Conservation (phyloP, 805 yeast genomes). For the Pichia ethanolica region DNA sequence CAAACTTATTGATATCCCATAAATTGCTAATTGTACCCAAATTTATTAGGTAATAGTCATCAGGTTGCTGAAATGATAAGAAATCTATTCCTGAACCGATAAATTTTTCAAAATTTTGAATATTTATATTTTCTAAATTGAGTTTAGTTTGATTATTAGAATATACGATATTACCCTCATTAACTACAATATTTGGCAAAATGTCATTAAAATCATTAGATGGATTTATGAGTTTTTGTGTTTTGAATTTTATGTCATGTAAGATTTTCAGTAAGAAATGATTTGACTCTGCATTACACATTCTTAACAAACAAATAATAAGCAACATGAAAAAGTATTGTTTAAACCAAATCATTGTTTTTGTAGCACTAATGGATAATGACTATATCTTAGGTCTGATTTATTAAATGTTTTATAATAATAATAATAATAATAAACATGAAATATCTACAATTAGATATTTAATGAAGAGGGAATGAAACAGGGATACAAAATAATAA, state of each 20-base stretch:
- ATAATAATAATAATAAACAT: neutral
- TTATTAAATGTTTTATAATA: too few relatives aligned
- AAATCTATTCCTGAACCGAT: neutral
- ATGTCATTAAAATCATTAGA: neutral
- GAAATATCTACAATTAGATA: too few relatives aligned
- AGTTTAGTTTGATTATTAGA: neutral
- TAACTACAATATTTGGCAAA: neutral
- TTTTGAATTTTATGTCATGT: neutral
- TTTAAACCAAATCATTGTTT: too few relatives aligned
- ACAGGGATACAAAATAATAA: neutral
- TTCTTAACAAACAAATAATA: too few relatives aligned
- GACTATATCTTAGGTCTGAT: too few relatives aligned
- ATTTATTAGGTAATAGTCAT: neutral
- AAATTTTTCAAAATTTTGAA: neutral
- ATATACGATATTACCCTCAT: neutral
- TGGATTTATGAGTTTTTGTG: neutral
- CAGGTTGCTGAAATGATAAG: neutral
- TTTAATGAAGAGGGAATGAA: too few relatives aligned
- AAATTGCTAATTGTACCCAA: neutral
- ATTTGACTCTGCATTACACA: too few relatives aligned
- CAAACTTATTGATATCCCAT: conserved; percentile 35
- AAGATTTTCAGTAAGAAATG: too few relatives aligned
- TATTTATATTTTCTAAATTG: neutral
- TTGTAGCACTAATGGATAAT: too few relatives aligned
- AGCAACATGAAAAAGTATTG: too few relatives aligned